Percentiles rank a stretch among this genome's conserved stretches.
Conservation (phyloP, 2,329 filamentous ascomycete species). For the Raffaelea arxii region DNA sequence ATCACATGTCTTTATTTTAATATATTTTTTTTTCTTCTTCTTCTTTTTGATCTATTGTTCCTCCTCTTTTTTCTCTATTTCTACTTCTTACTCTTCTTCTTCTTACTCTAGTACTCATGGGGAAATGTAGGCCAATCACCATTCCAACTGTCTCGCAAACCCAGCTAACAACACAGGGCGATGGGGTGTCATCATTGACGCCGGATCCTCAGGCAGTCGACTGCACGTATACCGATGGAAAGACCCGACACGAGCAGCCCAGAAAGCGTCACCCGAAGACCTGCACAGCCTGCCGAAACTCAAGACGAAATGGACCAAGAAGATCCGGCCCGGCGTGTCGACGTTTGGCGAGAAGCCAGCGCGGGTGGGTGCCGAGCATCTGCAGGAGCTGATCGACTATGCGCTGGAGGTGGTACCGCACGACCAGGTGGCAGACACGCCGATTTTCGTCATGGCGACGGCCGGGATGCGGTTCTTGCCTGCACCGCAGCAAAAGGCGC, state of each 20-base stretch:
- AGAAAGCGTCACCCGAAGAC: constrained; percentile 48
- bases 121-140: constrained; percentile 2
- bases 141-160: too few relatives aligned
- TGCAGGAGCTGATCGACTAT: constrained; percentile 70
- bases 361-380: constrained; percentile 70
- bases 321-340: constrained; percentile 88
- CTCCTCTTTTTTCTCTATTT: neutral
- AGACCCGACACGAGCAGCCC: constrained; percentile 58
- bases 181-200: constrained; percentile 95
- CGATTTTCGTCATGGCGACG: constrained; percentile 90
- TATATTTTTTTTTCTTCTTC: neutral
- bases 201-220: constrained; percentile 92
- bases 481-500: constrained; percentile 56
- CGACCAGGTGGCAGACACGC: constrained; percentile 71
- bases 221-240: constrained; percentile 93
- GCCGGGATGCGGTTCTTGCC: constrained; percentile 87
- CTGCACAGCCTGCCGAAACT: constrained; percentile 66
- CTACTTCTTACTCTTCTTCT: neutral
- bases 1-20: neutral
- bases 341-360: constrained; percentile 73
- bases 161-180: too few relatives aligned
- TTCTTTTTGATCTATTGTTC: neutral
- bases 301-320: constrained; percentile 82
- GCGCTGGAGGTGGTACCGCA: constrained; percentile 69
- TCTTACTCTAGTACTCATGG: neutral